Conservation (phyloP, 306 rosid genomes). For the Prunus mume region DNA sequence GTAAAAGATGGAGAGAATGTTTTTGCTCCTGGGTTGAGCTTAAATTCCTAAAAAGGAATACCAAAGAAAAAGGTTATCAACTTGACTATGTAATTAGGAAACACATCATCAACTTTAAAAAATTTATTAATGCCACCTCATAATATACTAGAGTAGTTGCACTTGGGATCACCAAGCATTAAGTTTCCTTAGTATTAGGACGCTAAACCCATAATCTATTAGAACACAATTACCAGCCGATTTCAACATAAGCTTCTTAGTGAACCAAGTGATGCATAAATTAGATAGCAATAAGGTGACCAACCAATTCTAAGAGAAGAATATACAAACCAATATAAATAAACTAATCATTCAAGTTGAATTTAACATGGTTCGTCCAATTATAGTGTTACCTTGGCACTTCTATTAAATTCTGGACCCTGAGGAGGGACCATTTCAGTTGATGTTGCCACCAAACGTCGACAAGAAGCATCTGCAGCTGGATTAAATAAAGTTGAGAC, state of each 20-base stretch:
- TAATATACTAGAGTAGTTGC: constrained; percentile 3
- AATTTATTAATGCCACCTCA: constrained; percentile 10
- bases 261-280: not conserved
- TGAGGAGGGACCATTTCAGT: constrained; percentile 41
- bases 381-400: constrained; percentile 51
- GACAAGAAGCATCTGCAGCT: constrained; percentile 39
- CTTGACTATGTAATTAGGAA: not conserved
- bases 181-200: not conserved
- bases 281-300: not conserved
- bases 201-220: not conserved
- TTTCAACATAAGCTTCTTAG: not conserved
- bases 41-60: constrained; percentile 60
- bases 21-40: constrained; percentile 92
- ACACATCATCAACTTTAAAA: constrained; percentile 10
- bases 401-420: constrained; percentile 47
- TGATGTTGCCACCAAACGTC: constrained; percentile 30
- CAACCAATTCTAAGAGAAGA: not conserved
- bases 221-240: not conserved
- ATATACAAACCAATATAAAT: not conserved
- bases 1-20: constrained; percentile 67
- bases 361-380: not conserved
- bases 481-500: constrained; percentile 31
- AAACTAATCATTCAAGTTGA: not conserved
- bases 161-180: not conserved
- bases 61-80: constrained; percentile 10